These are phyloP conservation scores for Helicocarpus griseus DNA, from an alignment of 2,329 filamentous ascomycete genomes.

Conservation along the genomic window DNA sequence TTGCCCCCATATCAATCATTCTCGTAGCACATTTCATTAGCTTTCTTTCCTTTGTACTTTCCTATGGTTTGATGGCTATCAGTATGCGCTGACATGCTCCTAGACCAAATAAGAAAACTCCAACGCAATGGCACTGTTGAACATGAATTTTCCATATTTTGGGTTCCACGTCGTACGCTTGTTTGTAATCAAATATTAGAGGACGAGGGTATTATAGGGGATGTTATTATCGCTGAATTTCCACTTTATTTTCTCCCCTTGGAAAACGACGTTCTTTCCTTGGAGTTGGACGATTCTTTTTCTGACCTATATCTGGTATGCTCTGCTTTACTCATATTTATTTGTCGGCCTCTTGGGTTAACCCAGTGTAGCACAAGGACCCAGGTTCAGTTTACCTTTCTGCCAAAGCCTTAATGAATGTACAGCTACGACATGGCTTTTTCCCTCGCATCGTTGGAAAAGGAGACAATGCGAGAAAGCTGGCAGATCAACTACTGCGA, in stretches of 20 bases:
- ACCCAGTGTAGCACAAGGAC: conserved; percentile 57
- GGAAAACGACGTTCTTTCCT: conserved; percentile 80
- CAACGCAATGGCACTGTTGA: conserved; percentile 79
- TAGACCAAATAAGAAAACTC: conserved; percentile 84
- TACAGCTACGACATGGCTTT: conserved; percentile 83
- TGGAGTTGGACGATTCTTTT: conserved; percentile 83
- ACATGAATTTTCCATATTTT: conserved; percentile 95
- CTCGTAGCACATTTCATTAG: conserved; percentile 33
- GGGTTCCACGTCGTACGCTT: conserved; percentile 84
- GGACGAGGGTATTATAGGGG: conserved; percentile 84
- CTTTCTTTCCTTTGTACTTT: conserved; percentile 27
- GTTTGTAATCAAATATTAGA: conserved; percentile 88
- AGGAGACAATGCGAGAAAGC: conserved; percentile 81
- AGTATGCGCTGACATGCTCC: conserved; percentile 48
- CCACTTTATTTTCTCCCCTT: conserved; percentile 84
- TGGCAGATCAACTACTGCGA: conserved; percentile 76
- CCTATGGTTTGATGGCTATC: conserved; percentile 40
- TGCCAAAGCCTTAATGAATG: conserved; percentile 84
- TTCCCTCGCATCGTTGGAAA: conserved; percentile 94
- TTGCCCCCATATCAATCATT: conserved; percentile 41
- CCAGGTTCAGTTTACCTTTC: conserved; percentile 82
- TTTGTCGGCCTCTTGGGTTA: conserved; percentile 15
- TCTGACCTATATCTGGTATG: conserved; percentile 70
- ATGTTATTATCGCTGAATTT: conserved; percentile 80
- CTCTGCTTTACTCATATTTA: conserved; percentile 1